Evolutionary conservation across 2,329 filamentous ascomycete species (phyloP).

Genomic region (Ophiognomonia clavigignenti-juglandacearum): DNA sequence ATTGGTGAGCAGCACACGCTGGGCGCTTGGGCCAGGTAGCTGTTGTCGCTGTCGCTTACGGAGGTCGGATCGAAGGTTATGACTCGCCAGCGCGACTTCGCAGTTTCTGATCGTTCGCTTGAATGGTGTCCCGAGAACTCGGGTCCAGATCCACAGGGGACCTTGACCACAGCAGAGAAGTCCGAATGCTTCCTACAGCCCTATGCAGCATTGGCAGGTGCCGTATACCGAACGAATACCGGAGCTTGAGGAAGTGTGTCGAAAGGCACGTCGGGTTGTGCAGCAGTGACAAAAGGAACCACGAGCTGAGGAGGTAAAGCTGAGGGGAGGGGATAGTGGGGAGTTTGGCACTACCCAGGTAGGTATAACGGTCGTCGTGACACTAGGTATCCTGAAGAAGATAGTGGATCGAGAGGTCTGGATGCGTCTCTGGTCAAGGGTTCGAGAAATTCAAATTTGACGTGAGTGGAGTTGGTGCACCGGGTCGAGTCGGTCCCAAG

Average conservation of each 20-base stretch:
- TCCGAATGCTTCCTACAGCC: background rate
- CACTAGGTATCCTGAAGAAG: too few species aligned
- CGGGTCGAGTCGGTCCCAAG: background rate
- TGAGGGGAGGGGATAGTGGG: too few species aligned
- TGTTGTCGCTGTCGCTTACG: too few species aligned
- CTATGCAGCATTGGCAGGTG: background rate
- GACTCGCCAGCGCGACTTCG: background rate
- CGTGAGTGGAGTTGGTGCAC: background rate
- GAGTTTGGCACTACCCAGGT: too few species aligned
- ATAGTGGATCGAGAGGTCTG: background rate
- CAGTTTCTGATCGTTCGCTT: too few species aligned
- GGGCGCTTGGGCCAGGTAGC: too few species aligned
- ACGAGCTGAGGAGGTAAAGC: too few species aligned
- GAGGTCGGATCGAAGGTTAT: too few species aligned
- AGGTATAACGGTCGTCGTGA: too few species aligned
- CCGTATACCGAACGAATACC: background rate
- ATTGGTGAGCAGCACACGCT: background rate
- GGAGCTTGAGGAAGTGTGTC: background rate
- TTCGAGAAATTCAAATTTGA: background rate
- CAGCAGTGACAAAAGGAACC: background rate
- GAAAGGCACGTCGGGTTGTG: background rate
- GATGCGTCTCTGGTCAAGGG: background rate
- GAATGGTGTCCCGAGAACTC: background rate
- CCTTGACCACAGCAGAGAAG: too few species aligned
- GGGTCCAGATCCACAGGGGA: background rate